Conservation (phyloP, 495 filamentous ascomycete species). For the Symbiotaphrina buchneri region DNA sequence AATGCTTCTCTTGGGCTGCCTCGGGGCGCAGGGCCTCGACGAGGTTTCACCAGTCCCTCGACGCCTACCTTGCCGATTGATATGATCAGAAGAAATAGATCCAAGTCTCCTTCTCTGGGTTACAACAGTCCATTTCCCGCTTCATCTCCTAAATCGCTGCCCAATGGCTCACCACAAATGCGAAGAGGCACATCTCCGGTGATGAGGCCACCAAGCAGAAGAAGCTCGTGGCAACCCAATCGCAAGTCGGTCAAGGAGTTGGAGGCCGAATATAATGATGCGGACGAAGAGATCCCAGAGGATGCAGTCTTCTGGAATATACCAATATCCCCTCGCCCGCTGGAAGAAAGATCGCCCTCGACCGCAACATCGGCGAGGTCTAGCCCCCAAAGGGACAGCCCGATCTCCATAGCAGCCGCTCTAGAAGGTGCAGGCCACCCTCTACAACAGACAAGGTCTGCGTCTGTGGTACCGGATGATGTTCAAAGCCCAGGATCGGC, state of each 20-base stretch:
- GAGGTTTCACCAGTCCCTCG: slow-evolving; percentile 19
- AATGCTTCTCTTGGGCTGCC: slow-evolving; percentile 14
- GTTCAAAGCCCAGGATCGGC: too few species aligned
- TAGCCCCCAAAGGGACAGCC: too few species aligned
- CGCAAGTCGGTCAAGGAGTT: slow-evolving; percentile 59
- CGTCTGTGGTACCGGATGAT: too few species aligned
- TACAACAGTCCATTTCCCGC: slow-evolving; percentile 1
- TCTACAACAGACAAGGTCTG: too few species aligned
- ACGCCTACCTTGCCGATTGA: slow-evolving; percentile 15
- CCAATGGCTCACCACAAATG: slow-evolving; percentile 3
- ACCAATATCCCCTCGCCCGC: slow-evolving; percentile 73
- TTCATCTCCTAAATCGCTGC: background rate
- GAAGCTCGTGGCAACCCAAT: slow-evolving; percentile 50
- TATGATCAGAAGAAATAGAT: slow-evolving; percentile 9
- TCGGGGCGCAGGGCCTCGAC: slow-evolving; percentile 8
- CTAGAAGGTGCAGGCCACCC: slow-evolving; percentile 22
- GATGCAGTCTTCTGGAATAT: slow-evolving; percentile 86
- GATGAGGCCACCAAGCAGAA: slow-evolving; percentile 11
- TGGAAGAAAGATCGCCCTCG: slow-evolving; percentile 32
- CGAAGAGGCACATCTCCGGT: slow-evolving; percentile 14
- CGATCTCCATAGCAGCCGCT: too few species aligned
- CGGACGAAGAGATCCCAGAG: slow-evolving; percentile 81
- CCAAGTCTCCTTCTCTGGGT: slow-evolving; percentile 16
- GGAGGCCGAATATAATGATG: slow-evolving; percentile 73
- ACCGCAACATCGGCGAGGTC: slow-evolving; percentile 22